Evolutionary conservation across 225 moss, liverwort and hornwort species (phyloP), one percentile per base, ranked within the genome.

Genomic region (Pseudisothecium myosuroides): DNA sequence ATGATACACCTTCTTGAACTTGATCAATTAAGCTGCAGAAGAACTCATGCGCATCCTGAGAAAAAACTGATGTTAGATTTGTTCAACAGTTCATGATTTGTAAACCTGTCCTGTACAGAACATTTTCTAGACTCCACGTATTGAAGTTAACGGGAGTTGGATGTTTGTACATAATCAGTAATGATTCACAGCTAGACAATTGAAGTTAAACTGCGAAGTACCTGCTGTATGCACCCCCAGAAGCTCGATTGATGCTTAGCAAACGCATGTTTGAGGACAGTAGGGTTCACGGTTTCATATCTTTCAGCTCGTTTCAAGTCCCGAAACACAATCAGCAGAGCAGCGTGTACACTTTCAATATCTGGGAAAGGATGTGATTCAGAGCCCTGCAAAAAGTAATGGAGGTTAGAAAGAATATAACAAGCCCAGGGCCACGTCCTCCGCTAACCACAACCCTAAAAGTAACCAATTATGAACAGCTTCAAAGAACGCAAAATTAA

Each of bases 1-100:
- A 88, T 39, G 89, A 91, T 49, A 93, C 93, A 21, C 91, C 90
- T 84, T 94, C 94, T 88, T 94, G 93, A 67, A 94, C 90, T 64
- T 91, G 92, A 84, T 93, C 94, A 86, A 94, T 94, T 77, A 94
- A 80, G 90, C 93, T 94, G 89, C 90, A 94, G 72, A 94, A 94
- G 73, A 94, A 94, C 63, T 94, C 94, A 62, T 94, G 94, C 59
- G 94, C 94, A 58, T 94, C 94, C 94, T 94, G 90, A 23, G 88
- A 27, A 41, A 50, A 15, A 11, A 32, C 16, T 83, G 6, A 74
- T 50, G 74, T 88, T 49, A 83, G 52, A 43, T 41, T 26, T n/a
- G n/a, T n/a, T n/a, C n/a, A n/a, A n/a, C 79, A 49, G 21, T 23
- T 68, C 17, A 50, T 28, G 28, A 89, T 34, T 82, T 10, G 23